Evolutionary conservation across 148 eudicot genomes (phyloP).

Genomic region (Cornus controversa): DNA sequence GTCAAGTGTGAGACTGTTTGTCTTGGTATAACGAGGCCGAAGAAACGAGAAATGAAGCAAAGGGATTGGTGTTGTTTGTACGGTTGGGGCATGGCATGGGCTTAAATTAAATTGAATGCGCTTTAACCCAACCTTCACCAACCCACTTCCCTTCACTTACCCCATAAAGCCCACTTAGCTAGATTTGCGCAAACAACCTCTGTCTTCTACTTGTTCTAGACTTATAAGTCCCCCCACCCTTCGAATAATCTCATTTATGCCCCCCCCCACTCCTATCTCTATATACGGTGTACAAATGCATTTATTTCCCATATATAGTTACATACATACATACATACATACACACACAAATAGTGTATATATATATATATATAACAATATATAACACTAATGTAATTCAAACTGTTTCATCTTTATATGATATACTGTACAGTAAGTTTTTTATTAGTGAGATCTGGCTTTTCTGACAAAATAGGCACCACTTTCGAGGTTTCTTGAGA

Average conservation of each 20-base stretch:
- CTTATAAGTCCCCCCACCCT: slow-evolving; percentile 10
- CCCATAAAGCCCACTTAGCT: slow-evolving; percentile 10
- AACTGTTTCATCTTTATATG: neutral
- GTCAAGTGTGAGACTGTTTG: neutral
- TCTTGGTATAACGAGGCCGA: neutral
- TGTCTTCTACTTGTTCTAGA: slow-evolving; percentile 5
- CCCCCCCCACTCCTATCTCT: neutral
- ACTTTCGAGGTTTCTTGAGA: slow-evolving; percentile 24
- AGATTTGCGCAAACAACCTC: slow-evolving; percentile 28
- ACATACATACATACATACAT: no score
- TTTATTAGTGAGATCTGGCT: neutral
- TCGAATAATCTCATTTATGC: neutral
- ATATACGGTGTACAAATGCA: neutral
- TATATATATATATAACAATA: no score
- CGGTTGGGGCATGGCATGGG: neutral
- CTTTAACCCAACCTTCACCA: slow-evolving; percentile 4
- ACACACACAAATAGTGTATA: no score
- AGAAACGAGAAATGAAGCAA: neutral
- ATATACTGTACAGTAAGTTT: neutral
- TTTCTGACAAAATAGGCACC: slow-evolving; percentile 19
- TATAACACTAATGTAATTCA: neutral
- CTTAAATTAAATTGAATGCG: neutral
- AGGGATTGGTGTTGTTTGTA: neutral
- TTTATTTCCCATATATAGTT: neutral
- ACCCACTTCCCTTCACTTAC: neutral